Evolutionary conservation across 2,329 filamentous ascomycete genomes (phyloP).

Genomic region (Epichloe sp.): DNA sequence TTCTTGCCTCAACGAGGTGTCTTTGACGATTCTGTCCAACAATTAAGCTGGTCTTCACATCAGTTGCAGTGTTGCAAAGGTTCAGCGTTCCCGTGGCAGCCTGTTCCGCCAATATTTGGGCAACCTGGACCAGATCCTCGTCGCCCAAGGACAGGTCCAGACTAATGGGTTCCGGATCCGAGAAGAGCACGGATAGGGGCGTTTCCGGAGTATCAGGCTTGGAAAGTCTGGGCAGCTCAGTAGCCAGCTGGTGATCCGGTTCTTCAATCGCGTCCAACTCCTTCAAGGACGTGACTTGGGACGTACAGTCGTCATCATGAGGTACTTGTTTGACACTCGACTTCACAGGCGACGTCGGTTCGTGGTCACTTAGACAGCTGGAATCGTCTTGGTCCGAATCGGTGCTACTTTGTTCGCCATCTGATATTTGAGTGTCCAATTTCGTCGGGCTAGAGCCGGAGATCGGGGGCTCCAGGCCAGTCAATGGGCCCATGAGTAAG

Average conservation of each 20-base stretch:
- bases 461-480: conserved; percentile 13
- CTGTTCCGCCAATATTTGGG: conserved; percentile 61
- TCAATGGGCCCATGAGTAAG: conserved; percentile 15
- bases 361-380: conserved; percentile 36
- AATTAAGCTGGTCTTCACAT: conserved; percentile 10
- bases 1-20: conserved; percentile 29
- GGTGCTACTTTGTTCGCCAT: conserved; percentile 36
- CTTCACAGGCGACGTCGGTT: conserved; percentile 36
- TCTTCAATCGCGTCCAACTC: conserved; percentile 35
- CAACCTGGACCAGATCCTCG: conserved; percentile 51
- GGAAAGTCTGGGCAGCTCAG: conserved; percentile 36
- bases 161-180: conserved; percentile 41
- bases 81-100: conserved; percentile 40
- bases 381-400: conserved; percentile 44
- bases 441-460: conserved; percentile 24
- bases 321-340: conserved; percentile 28
- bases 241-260: conserved; percentile 31
- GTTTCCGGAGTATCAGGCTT: conserved; percentile 35
- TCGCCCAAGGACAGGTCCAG: conserved; percentile 35
- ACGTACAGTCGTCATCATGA: conserved; percentile 39
- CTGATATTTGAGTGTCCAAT: conserved; percentile 23
- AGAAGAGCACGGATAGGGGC: conserved; percentile 41
- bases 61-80: conserved; percentile 14
- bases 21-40: conserved; percentile 26
- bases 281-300: conserved; percentile 36